phyloP scores from a whole-genome alignment of 345 rosid genomes.

The Rhizophora apiculata region DNA sequence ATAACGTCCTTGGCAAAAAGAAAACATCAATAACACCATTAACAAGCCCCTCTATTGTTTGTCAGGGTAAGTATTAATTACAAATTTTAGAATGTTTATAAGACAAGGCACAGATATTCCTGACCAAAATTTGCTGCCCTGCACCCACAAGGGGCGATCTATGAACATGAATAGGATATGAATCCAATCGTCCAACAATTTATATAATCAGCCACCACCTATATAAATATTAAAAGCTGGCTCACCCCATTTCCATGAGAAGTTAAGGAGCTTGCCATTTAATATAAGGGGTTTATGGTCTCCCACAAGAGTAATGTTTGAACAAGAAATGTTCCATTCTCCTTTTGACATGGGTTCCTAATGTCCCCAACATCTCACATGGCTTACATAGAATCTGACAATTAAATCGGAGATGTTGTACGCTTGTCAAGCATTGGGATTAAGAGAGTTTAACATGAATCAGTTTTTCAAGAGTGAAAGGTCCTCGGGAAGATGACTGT shows the following conservation, averaged over 20 bases:
- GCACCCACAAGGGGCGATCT: constrained; percentile 20
- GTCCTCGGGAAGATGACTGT: constrained; percentile 20
- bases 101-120: constrained; percentile 18
- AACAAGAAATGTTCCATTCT: constrained; percentile 27
- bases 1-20: constrained; percentile 7
- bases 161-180: constrained; percentile 18
- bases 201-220: constrained; percentile 11
- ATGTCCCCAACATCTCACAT: constrained; percentile 40
- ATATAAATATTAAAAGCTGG: constrained; percentile 11
- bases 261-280: constrained; percentile 12
- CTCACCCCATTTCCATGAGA: constrained; percentile 10
- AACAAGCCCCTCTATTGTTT: neutral
- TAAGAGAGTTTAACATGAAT: constrained; percentile 17
- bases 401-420: constrained; percentile 25
- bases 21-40: constrained; percentile 23
- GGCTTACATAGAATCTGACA: constrained; percentile 34
- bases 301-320: constrained; percentile 31
- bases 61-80: constrained; percentile 5
- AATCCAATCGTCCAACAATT: constrained; percentile 12
- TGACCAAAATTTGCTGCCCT: constrained; percentile 28
- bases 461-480: constrained; percentile 34
- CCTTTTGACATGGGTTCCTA: constrained; percentile 30
- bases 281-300: constrained; percentile 21
- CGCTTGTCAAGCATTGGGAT: constrained; percentile 18
- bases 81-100: constrained; percentile 27